Base-by-base conservation (phyloP, 805 yeast genomes). In the Yamadazyma sp. region DNA sequence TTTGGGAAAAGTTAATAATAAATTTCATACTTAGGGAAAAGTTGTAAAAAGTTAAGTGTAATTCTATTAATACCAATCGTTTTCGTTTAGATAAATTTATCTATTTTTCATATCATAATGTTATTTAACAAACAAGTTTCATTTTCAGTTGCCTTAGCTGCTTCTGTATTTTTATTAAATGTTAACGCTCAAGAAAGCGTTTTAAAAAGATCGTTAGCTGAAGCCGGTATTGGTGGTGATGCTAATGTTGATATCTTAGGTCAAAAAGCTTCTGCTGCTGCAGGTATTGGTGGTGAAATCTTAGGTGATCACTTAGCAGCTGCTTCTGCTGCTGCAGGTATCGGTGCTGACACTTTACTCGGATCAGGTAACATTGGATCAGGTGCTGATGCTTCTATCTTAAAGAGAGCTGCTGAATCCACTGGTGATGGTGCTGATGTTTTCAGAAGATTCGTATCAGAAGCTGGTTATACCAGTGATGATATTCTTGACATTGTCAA, bases 41-140 rank as follows among this genome's bases (percentile, higher is more conserved):
- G n/a, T n/a, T n/a, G n/a, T n/a, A n/a, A n/a, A n/a, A n/a, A n/a
- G n/a, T n/a, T n/a, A n/a, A n/a, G n/a, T n/a, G n/a, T n/a, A n/a
- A n/a, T n/a, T n/a, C n/a, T n/a, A n/a, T n/a, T n/a, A n/a, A n/a
- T n/a, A 20, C 10, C 7, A 20, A 7, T 25, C 27, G 26, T 20
- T 21, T 21, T 14, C 18, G n/a, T 21, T 21, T 28, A n/a, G 7
- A 28, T n/a, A 16, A 16, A 6, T 5, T 10, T 16, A 7, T 16
- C 5, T 12, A n/a, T 28, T 28, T 28, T 18, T 7, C 18, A 16
- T 5, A 18, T 11, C 23, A 33, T 17, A 30, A 53, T 49, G 55
- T 36, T 50, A 20, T 48, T 52, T 32, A 41, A 47, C 10, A 44
- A 42, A 35, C 31, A 52, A 31, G 36, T 48, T 30, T 44, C 47